These are phyloP conservation scores for Lasiosphaeris hirsuta DNA, from an alignment of 495 filamentous ascomycete species.

Conservation along the genomic window DNA sequence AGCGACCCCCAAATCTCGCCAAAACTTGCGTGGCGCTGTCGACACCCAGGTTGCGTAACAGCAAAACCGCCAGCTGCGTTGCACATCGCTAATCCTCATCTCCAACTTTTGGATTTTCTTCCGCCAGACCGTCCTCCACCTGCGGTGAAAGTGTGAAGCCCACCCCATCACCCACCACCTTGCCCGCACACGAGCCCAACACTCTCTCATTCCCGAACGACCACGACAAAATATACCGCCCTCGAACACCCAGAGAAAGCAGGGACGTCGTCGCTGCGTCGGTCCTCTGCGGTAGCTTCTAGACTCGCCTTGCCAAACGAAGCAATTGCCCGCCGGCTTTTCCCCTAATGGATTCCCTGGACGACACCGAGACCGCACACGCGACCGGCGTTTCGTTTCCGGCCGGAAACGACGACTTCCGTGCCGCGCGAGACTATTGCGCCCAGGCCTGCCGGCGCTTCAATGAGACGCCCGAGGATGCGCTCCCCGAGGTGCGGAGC, in stretches of 20 bases:
- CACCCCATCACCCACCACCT: not conserved
- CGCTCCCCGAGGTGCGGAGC: constrained; percentile 27
- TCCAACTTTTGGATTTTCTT: constrained; percentile 2
- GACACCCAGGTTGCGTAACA: not conserved
- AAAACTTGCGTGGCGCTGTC: constrained; percentile 14
- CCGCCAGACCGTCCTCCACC: not conserved
- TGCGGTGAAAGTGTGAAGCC: not conserved
- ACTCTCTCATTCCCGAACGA: not conserved
- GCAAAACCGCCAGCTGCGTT: constrained; percentile 7
- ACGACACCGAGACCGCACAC: constrained; percentile 11
- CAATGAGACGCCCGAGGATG: constrained; percentile 35
- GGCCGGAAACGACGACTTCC: constrained; percentile 35
- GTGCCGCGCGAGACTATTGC: constrained; percentile 28
- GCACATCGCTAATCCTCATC: constrained; percentile 10
- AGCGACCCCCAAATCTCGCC: constrained; percentile 19
- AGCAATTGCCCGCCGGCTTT: not conserved
- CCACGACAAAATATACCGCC: too few species aligned
- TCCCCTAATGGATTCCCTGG: not conserved
- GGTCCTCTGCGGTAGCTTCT: constrained; percentile 6
- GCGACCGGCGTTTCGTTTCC: constrained; percentile 25
- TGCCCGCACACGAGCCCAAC: not conserved
- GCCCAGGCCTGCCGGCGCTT: constrained; percentile 34
- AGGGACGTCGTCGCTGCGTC: constrained; percentile 1
- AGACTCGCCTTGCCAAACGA: constrained; percentile 5
- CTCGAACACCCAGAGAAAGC: too few species aligned